Conservation (phyloP, 169 alveolate species). For the Theileria sp. region DNA sequence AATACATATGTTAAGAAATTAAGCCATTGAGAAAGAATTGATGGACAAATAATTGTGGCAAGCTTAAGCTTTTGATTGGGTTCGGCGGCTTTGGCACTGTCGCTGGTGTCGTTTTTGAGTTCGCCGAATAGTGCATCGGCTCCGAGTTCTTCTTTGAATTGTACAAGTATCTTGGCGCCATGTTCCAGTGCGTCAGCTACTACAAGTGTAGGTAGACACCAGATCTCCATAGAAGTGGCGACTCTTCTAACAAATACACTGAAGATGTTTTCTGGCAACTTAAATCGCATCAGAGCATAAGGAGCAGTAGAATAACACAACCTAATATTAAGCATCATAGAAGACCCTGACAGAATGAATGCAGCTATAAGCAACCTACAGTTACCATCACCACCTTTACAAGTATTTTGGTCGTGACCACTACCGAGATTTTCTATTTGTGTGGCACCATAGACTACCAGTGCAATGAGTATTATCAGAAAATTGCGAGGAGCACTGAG, state of each 20-base stretch:
- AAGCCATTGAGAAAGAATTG: neutral
- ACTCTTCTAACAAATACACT: neutral
- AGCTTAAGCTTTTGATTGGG: too few species aligned
- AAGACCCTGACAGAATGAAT: neutral
- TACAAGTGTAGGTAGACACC: neutral
- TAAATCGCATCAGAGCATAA: constrained; percentile 18
- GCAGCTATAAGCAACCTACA: neutral
- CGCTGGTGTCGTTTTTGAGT: neutral
- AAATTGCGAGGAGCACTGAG: too few species aligned
- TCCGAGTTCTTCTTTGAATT: too few species aligned
- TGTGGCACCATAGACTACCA: too few species aligned
- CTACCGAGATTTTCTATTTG: too few species aligned
- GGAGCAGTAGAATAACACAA: constrained; percentile 11
- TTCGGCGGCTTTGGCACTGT: neutral
- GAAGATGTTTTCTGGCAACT: neutral
- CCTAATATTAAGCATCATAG: neutral
- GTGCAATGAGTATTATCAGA: too few species aligned
- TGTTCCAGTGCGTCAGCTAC: neutral
- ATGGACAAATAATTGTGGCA: neutral
- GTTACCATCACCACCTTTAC: neutral
- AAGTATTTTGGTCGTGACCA: neutral
- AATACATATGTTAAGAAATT: neutral
- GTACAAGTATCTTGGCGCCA: neutral
- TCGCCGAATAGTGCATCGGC: neutral
- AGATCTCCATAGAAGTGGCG: neutral